phyloP scores from a whole-genome alignment of 192 early-diverging fungal genomes.

The Lobosporangium transversale region DNA sequence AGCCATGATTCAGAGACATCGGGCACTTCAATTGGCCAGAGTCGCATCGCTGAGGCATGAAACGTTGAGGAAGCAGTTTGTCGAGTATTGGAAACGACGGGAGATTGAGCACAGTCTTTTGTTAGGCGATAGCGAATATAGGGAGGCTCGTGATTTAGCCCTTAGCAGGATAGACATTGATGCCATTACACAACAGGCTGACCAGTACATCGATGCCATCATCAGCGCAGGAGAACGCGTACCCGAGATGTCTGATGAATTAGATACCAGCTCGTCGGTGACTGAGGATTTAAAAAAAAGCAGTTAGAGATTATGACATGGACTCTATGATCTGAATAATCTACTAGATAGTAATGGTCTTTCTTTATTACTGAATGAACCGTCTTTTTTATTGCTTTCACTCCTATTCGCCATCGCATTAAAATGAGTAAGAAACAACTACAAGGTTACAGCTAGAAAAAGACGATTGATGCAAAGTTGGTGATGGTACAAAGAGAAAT shows the following conservation, averaged over 20 bases:
- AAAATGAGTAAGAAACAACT: too few relatives aligned
- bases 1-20: constrained; percentile 39
- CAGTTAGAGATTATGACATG: too few relatives aligned
- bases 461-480: too few relatives aligned
- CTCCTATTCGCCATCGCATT: too few relatives aligned
- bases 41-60: constrained; percentile 36
- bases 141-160: constrained; percentile 43
- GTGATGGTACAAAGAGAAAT: constrained; percentile 1
- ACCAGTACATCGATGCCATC: constrained; percentile 35
- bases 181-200: constrained; percentile 22
- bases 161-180: constrained; percentile 49
- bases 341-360: too few relatives aligned
- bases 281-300: constrained; percentile 13
- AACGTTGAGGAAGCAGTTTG: constrained; percentile 43
- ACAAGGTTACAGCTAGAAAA: too few relatives aligned
- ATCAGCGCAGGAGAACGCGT: constrained; percentile 31
- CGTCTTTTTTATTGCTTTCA: too few relatives aligned
- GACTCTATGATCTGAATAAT: too few relatives aligned
- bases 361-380: too few relatives aligned
- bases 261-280: background rate
- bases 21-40: constrained; percentile 41
- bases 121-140: constrained; percentile 32
- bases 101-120: constrained; percentile 46
- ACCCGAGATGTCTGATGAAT: background rate
- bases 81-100: constrained; percentile 48